Evolutionary conservation across 83 land plant species (phyloP).

Genomic region (Diphasiastrum complanatum): DNA sequence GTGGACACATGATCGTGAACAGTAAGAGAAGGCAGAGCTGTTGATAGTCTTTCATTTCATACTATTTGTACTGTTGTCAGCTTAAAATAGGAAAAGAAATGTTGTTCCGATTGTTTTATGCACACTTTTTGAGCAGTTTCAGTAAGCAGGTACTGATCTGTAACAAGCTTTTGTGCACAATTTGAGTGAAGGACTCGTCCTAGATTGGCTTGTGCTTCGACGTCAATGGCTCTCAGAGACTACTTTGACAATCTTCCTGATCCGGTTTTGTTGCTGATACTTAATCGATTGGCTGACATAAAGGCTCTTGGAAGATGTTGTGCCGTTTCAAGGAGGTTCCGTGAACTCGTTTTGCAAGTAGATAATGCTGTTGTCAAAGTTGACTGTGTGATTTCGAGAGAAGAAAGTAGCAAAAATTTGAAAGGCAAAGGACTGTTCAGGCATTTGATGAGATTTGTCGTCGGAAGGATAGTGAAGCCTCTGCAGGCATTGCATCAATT

Average conservation of each 20-base stretch:
- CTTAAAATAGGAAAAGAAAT: too few species aligned
- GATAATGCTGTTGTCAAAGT: conserved; percentile 45
- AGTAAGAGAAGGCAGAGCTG: too few species aligned
- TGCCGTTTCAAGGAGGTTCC: conserved; percentile 42
- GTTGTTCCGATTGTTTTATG: too few species aligned
- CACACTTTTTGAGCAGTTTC: too few species aligned
- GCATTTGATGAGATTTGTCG: conserved; percentile 19
- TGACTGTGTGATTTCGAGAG: conserved; percentile 44
- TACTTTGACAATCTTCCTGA: conserved; percentile 48
- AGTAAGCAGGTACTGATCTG: too few species aligned
- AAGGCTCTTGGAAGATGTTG: conserved; percentile 43
- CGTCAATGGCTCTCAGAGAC: too few species aligned
- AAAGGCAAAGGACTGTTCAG: conserved; percentile 31
- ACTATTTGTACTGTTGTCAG: too few species aligned
- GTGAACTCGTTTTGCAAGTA: conserved; percentile 24
- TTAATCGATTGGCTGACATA: conserved; percentile 42
- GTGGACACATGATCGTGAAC: too few species aligned
- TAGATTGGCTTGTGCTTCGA: too few species aligned
- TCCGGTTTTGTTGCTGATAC: conserved; percentile 37
- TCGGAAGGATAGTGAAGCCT: conserved; percentile 34
- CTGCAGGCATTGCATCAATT: conserved; percentile 34
- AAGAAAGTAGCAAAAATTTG: conserved; percentile 22
- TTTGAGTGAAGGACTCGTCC: too few species aligned
- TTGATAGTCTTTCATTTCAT: too few species aligned
- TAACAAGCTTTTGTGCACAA: too few species aligned